Evolutionary conservation across 768 basidiomycete species (phyloP), one percentile per base, ranked within the genome.

Genomic region (Kwoniella bestiolae): DNA sequence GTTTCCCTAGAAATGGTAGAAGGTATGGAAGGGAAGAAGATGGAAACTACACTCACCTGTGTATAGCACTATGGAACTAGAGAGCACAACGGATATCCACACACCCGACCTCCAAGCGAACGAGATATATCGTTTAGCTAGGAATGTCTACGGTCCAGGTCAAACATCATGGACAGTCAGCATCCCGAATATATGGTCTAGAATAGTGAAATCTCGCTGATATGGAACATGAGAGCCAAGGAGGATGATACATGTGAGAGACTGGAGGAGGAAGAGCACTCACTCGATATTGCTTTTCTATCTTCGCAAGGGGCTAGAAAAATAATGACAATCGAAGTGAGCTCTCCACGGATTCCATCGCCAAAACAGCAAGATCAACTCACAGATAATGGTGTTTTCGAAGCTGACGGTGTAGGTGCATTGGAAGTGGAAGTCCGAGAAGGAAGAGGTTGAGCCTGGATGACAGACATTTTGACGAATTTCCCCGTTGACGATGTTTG

Each of bases 231-330:
- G 18, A 11, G 41, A 26, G 1, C 7, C 3, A 34, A 12, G 12
- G 14, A 18, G n/a, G 35, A 26, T n/a, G n/a, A 12, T 49, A 51
- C 6, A 47, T 50, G 12, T 49, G 1, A 32, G 31, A 14, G 14
- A 60, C 1, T 25, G 35, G 9, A 29, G 41, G 18, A 5, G 32
- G n/a, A 23, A 46, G 3, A 25, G 9, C 9, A 68, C 71, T 61
- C 41, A 73, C 71, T 34, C 63, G 38, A 51, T 73, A 73, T 29
- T 73, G 71, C 31, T 66, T 56, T 35, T 73, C 71, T 7, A 73
- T 73, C 50, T 59, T 65, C 56, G 49, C 49, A 29, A 59, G 26
- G 12, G 63, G 63, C 63, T 65, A 44, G n/a, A 35, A 23, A 32
- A n/a, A 21, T 18, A 34, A 26, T 25, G n/a, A 23, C 21, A 46